Base-by-base conservation (phyloP, 805 yeast species). In the Candida koratica region DNA sequence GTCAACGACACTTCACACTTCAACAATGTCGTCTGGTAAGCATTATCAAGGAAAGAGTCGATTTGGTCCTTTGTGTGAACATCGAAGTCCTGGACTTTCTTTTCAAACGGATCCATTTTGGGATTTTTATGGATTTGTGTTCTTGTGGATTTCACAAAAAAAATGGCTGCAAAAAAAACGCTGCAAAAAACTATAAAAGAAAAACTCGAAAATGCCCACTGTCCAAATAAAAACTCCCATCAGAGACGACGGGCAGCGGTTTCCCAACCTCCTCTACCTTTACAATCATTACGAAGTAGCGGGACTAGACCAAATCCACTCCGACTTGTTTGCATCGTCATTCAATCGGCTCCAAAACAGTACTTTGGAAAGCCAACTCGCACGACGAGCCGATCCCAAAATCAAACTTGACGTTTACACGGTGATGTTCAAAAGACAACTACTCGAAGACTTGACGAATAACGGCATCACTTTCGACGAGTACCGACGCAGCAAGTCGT, bases 251-350 rank as follows among this genome's bases (percentile, higher is more conserved):
- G 37, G 22, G n/a, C 6, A 3, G 13, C 24, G 18, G 13, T 36
- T 25, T 11, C 26, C 34, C 6, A 31, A 20, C 10, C n/a, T 17
- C 4, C 6, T 22, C 10, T 38, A 35, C 32, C 19, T 32, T n/a
- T 33, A 15, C 5, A 13, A 14, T 15, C 42, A 41, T 25, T 43
- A 34, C 18, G 38, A 31, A n/a, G 36, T 41, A 17, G 46, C 49
- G 10, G 25, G 41, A 13, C 13, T n/a, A 4, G 34, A 39, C 1
- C 44, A 47, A 30, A 35, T 17, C 15, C 26, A 27, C 4, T 12
- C 25, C 4, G 29, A 28, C 13, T 11, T 42, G 15, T 14, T 32
- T 11, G 8, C n/a, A 4, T 17, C 3, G 11, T 17, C 37, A 4
- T 40, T 43, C 20, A 17, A 28, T 9, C 29, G 45, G 16, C 16